Percentiles rank a stretch among this genome's conserved stretches.
These are phyloP conservation scores for Mariannaea sp. DNA, from an alignment of 2,329 filamentous ascomycete species.

Conservation along the genomic window DNA sequence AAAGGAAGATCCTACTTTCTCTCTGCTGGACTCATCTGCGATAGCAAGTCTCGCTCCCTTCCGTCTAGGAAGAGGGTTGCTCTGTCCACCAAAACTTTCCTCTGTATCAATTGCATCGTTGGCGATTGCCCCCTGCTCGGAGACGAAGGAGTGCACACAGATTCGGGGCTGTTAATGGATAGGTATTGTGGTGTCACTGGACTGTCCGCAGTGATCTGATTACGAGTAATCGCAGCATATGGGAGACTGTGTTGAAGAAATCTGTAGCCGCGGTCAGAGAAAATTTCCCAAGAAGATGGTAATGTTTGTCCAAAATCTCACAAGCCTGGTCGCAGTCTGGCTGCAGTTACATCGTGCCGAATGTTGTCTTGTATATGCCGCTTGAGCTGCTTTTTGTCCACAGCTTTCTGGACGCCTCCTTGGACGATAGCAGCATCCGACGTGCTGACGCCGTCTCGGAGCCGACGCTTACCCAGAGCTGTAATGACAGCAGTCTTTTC, in stretches of 20 bases:
- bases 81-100: not conserved
- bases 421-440: not conserved
- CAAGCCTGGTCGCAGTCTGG: too few species aligned
- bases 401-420: not conserved
- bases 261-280: too few species aligned
- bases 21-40: too few species aligned
- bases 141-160: too few species aligned
- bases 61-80: constrained; percentile 22
- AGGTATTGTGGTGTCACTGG: constrained; percentile 20
- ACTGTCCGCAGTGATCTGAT: constrained; percentile 8
- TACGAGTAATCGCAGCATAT: constrained; percentile 11
- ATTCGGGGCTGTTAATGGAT: constrained; percentile 10
- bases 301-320: too few species aligned
- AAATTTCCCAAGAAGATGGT: too few species aligned
- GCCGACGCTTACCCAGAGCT: constrained; percentile 1
- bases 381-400: constrained; percentile 8
- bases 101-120: constrained; percentile 15
- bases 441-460: constrained; percentile 1
- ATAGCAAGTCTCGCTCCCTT: too few species aligned
- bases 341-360: too few species aligned
- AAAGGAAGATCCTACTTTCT: too few species aligned
- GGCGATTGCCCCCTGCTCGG: constrained; percentile 14
- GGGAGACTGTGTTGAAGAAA: constrained; percentile 18
- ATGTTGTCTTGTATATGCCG: not conserved
- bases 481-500: not conserved